Evolutionary conservation across 805 yeast species (phyloP), one percentile per base, ranked within the genome.

Genomic region (Nakazawaea pomicola): DNA sequence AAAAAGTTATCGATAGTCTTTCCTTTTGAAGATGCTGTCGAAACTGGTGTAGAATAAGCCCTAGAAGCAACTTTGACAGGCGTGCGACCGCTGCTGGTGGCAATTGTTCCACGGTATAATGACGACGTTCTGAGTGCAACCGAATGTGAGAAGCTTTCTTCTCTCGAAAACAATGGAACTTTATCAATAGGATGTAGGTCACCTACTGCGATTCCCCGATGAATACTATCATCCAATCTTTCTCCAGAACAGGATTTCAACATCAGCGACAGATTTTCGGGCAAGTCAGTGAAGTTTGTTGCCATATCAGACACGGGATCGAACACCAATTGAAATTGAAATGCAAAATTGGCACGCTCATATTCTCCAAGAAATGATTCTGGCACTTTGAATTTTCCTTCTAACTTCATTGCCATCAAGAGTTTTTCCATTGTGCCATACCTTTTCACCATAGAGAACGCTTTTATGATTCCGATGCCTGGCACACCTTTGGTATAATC

Each of bases 401-500:
- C 85, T 29, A 80, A 66, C 41, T 70, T 64, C 42, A 87, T 65
- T 17, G 74, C 72, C 47, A 70, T 57, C 4, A 87, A 46, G 3
- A 83, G 74, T 30, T 76, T 67, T 12, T 80, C 81, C 49, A 81
- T 67, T 1, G 69, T 67, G 17, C 63, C 59, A 50, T 68, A 69
- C 42, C 72, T 67, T 40, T 67, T 66, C 2, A 87, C 79, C 33
- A 83, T 56, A 30, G 63, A 65, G 40, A 83, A 74, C 0, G 97
- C 95, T 20, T 81, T 84, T 33, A 78, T 76, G 8, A 89, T 68
- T 0, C 99, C 99, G 12, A 91, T 70, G 2, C 83, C 82, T 0
- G 83, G 74, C 6, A 93, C 67, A 0, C 99, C 99, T 41, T 78
- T 77, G 0, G 96, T 86, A 55, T 93, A 93, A 59, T 93, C 99